Evolutionary conservation across 2,329 filamentous ascomycete genomes (phyloP), one percentile per base, ranked within the genome.

Genomic region (Pseudogymnoascus sp.): DNA sequence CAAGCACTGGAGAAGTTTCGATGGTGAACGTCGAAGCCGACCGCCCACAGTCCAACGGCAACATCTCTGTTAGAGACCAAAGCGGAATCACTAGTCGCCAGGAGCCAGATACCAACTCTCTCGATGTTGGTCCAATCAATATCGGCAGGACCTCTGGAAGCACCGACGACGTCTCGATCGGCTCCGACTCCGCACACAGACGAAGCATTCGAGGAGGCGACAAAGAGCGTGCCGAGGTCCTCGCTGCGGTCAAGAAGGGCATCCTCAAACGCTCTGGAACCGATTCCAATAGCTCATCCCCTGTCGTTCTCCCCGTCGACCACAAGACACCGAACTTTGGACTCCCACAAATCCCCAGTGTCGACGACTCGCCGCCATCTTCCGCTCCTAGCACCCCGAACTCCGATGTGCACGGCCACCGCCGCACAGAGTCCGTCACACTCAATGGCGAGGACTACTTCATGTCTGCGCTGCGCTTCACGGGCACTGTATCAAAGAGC

Each of bases 21-120:
- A 95, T 96, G 85, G 89, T 99, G 60, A 97, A 91, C 7, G 92
- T 94, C 4, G 94, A 99, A 76, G 94, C 93, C 1, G 93, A 97
- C 76, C 84, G 91, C 60, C 90, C 95, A 68, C 72, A 71, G 65
- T 87, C 94, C 63, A 92, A 94, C 68, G 87, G 92, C 51, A 91
- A 89, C 63, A 80, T 82, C 1, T 83, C 90, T 65, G 84, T 87
- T 1, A 81, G 85, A 65, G 83, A 88, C 3, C 84, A 90, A 59
- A 86, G 84, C 48, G 89, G 89, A 25, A 89, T 86, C 42, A 92
- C 90, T 17, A 89, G 89, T 3, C 96, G 92, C 70, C 92, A 92
- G 27, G 91, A 88, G 69, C 78, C 96, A 25, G 92, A 96, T 75
- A 82, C 86, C 41, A 92, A 92, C 70, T 93, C 89, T 0, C 79